Evolutionary conservation across 805 yeast genomes (phyloP), one percentile per base, ranked within the genome.

Genomic region (Teunomyces barrocoloradensis): DNA sequence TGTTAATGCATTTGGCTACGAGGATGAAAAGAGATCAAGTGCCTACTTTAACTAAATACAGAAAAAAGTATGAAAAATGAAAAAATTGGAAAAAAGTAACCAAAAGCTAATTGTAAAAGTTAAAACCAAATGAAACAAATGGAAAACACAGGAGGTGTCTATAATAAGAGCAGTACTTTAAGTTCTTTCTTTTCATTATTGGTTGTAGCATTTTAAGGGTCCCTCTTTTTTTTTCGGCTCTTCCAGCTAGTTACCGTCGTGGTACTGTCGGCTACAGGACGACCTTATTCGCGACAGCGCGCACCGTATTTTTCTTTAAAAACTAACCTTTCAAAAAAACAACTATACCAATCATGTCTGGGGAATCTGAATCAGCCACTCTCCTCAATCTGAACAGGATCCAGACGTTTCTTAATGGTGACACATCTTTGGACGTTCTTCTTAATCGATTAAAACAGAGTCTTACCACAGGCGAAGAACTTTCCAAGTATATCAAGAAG

Each of bases 381-480:
- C 42, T 53, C 15, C 49, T 53, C 11, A 74, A 75, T 5, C 80
- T 76, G 44, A 80, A 80, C 28, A 74, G 75, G 45, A 76, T 87
- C 29, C 59, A 69, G 38, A 62, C 68, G 27, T 74, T 86, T 15
- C 65, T 87, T 57, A 76, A 76, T 51, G 78, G 88, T n/a, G 96
- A 89, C 63, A 76, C 82, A 5, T 87, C 95, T 2, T 77, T 89
- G 44, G 94, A 87, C 50, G 75, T 89, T 0, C 72, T 92, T 15
- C 72, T 91, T 43, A 68, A 75, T 1, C 75, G 96, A 36, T 74
- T 91, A 48, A 92, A 92, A 66, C 92, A 85, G 64, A 81, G 90
- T 48, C 75, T 91, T 38, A 75, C 77, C 50, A 84, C 96, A 0
- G 85, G 95, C 53, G 96, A 90, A 58, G 98, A 94, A 60, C 84